Percentiles rank a stretch among this genome's conserved stretches.
These are phyloP conservation scores for Ophiocordyceps camponoti-saundersi DNA, from an alignment of 2,329 filamentous ascomycete species.

Conservation along the genomic window DNA sequence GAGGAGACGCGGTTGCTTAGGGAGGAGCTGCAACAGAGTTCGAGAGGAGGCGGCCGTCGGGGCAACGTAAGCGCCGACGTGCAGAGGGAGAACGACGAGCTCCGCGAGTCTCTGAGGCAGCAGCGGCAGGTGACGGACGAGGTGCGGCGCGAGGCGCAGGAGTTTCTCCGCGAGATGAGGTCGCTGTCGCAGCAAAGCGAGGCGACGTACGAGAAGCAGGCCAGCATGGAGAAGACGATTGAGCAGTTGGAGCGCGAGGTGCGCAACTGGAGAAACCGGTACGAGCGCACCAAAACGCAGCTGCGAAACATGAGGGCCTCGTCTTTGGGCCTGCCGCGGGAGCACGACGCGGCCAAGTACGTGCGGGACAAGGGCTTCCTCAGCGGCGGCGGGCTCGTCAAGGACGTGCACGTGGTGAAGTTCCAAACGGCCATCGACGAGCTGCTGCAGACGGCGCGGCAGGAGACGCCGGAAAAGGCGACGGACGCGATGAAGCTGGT, in stretches of 20 bases:
- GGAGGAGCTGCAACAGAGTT: constrained; percentile 16
- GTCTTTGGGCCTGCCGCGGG: constrained; percentile 54
- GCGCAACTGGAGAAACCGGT: constrained; percentile 78
- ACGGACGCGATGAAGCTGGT: constrained; percentile 79
- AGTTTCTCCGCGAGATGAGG: constrained; percentile 81
- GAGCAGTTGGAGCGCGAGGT: constrained; percentile 66
- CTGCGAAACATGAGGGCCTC: constrained; percentile 65
- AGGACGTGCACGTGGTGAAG: constrained; percentile 83
- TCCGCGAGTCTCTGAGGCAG: constrained; percentile 47
- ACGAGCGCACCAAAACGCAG: constrained; percentile 77
- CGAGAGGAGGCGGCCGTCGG: constrained; percentile 7
- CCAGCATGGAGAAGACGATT: constrained; percentile 59
- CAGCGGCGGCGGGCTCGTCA: constrained; percentile 60
- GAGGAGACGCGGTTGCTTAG: constrained; percentile 44
- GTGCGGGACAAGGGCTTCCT: constrained; percentile 50
- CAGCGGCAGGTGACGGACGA: constrained; percentile 77
- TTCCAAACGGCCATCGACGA: constrained; percentile 94
- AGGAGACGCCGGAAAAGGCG: constrained; percentile 54
- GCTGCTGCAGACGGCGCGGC: constrained; percentile 59
- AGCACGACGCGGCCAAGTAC: constrained; percentile 53
- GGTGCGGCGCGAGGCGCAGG: constrained; percentile 67
- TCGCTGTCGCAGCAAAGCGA: constrained; percentile 65
- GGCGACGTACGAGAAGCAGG: constrained; percentile 65
- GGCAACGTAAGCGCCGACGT: constrained; percentile 33
- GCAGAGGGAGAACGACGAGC: constrained; percentile 50